Percentiles rank a stretch among this genome's conserved stretches.
These are phyloP conservation scores for Myriosclerotinia duriaeana DNA, from an alignment of 2,329 filamentous ascomycete species.

Conservation along the genomic window DNA sequence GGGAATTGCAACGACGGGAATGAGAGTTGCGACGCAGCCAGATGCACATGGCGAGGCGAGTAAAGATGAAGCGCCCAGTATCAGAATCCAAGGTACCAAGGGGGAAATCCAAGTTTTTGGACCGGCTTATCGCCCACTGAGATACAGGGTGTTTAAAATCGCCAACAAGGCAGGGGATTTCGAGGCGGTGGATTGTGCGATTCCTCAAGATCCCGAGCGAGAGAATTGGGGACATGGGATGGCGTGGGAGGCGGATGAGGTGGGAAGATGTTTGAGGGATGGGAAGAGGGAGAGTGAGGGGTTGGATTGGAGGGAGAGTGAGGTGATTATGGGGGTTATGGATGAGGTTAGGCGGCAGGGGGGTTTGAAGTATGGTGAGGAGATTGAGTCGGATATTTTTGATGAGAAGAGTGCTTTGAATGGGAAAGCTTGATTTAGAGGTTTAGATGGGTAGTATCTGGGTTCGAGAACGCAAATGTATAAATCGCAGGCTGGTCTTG, in stretches of 20 bases:
- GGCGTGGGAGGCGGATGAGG: conserved; percentile 72
- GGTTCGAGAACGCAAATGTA: background rate
- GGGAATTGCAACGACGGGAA: conserved; percentile 57
- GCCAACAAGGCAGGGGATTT: conserved; percentile 33
- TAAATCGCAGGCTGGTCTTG: background rate
- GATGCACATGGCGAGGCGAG: conserved; percentile 47
- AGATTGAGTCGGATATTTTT: conserved; percentile 62
- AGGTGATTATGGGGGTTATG: conserved; percentile 60
- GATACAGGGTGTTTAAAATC: conserved; percentile 52
- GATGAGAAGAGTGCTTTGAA: conserved; percentile 62
- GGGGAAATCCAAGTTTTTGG: conserved; percentile 66
- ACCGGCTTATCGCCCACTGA: conserved; percentile 56
- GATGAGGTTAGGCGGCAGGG: conserved; percentile 47
- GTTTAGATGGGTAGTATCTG: background rate
- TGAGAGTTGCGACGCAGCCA: conserved; percentile 52
- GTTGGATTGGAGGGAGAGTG: conserved; percentile 60
- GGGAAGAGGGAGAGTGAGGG: conserved; percentile 61
- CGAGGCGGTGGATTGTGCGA: conserved; percentile 40
- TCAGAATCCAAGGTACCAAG: conserved; percentile 63
- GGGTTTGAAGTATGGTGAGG: conserved; percentile 61
- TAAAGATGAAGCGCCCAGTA: conserved; percentile 52
- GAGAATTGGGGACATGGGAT: conserved; percentile 57
- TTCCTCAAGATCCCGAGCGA: conserved; percentile 46
- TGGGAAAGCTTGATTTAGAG: conserved; percentile 26
- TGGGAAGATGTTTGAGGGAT: conserved; percentile 60